A percentile compares a stretch with the other conserved stretches of the same genome.
These are phyloP conservation scores for Murraya paniculata DNA, from an alignment of 345 rosid genomes.

Conservation along the genomic window DNA sequence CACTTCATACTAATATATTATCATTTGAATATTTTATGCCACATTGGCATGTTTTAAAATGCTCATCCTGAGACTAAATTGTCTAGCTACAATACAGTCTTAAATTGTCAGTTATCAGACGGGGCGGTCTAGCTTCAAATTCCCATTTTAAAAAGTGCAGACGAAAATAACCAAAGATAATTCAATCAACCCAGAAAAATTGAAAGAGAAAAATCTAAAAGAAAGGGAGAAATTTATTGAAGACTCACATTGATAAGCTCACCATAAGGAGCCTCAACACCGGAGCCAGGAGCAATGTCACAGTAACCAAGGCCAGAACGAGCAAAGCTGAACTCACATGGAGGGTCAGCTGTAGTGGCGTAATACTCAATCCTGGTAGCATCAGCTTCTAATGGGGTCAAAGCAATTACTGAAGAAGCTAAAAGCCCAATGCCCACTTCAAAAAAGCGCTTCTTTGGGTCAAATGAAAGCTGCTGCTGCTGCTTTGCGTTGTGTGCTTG, in stretches of 20 bases:
- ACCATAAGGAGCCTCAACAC: slow-evolving; percentile 68
- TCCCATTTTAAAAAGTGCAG: no score
- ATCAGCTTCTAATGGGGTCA: slow-evolving; percentile 68
- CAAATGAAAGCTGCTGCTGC: slow-evolving; percentile 22
- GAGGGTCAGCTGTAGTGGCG: slow-evolving; percentile 84
- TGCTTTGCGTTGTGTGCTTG: slow-evolving; percentile 16
- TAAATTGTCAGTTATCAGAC: no score
- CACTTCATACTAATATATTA: no score
- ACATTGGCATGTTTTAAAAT: no score
- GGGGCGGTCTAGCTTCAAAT: no score
- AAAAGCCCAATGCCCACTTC: slow-evolving; percentile 62
- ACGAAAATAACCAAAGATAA: no score
- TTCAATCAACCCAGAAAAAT: background rate
- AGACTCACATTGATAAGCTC: slow-evolving; percentile 71
- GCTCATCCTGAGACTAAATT: no score
- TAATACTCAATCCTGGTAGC: slow-evolving; percentile 88
- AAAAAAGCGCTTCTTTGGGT: slow-evolving; percentile 28
- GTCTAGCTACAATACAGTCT: no score
- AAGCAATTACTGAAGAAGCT: slow-evolving; percentile 61
- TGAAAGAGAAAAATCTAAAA: background rate
- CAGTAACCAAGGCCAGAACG: slow-evolving; percentile 89
- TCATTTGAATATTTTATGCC: no score
- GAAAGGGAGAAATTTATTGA: background rate
- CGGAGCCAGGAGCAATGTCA: slow-evolving; percentile 63
- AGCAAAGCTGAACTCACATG: slow-evolving; percentile 61